phyloP scores from a whole-genome alignment of 495 filamentous ascomycete species.

The Antarctomyces pellizariae region DNA sequence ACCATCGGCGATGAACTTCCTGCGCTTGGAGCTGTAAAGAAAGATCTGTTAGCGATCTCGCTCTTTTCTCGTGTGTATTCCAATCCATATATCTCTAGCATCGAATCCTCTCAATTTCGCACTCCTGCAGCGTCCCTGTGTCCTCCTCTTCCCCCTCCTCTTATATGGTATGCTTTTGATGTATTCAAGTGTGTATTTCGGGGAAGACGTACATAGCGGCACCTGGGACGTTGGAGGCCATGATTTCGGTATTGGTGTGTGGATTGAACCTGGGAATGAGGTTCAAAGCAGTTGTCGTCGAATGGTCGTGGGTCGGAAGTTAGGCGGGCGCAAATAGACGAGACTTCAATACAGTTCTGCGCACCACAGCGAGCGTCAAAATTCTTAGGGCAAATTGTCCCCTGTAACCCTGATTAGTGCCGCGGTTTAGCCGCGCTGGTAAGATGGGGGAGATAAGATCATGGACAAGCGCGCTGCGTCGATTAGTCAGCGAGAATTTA shows the following conservation, averaged over 20 bases:
- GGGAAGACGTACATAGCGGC: constrained; percentile 24
- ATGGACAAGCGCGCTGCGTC: no score
- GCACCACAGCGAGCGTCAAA: no score
- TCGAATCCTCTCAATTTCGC: neutral
- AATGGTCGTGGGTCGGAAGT: no score
- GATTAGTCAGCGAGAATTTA: no score
- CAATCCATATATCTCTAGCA: neutral
- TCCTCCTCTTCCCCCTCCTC: neutral
- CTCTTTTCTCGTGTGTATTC: constrained; percentile 1
- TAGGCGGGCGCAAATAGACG: no score
- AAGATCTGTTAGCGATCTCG: constrained; percentile 6
- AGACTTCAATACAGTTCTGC: no score
- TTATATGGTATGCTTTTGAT: neutral
- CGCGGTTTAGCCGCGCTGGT: no score
- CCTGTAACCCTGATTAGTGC: no score
- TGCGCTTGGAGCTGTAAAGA: constrained; percentile 62
- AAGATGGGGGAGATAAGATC: no score
- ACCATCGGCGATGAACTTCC: constrained; percentile 99
- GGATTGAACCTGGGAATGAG: constrained; percentile 11
- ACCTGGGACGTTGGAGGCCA: constrained; percentile 41
- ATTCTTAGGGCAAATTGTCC: no score
- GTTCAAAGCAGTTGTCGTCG: constrained; percentile 11
- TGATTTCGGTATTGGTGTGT: constrained; percentile 18
- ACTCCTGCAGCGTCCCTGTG: neutral
- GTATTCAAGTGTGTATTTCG: neutral